phyloP scores from a whole-genome alignment of 2,329 filamentous ascomycete genomes.

The Botrytis cinerea region DNA sequence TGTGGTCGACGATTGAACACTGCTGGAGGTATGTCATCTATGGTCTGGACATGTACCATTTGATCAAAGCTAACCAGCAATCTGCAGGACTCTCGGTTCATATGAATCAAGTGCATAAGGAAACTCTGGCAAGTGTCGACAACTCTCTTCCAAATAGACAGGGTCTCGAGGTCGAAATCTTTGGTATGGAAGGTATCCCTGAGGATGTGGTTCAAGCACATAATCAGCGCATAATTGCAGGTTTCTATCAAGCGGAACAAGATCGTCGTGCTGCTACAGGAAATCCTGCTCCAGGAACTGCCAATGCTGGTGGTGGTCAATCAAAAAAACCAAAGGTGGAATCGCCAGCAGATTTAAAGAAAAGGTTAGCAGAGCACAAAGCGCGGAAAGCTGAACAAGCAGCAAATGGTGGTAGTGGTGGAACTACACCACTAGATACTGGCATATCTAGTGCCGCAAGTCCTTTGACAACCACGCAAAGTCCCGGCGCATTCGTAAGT shows the following conservation, averaged over 20 bases:
- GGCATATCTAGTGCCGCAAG: slow-evolving; percentile 43
- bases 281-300: slow-evolving; percentile 70
- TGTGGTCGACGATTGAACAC: slow-evolving; percentile 89
- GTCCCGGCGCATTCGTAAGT: slow-evolving; percentile 61
- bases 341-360: slow-evolving; percentile 74
- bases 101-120: slow-evolving; percentile 98
- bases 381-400: slow-evolving; percentile 65
- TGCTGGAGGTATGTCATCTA: slow-evolving; percentile 72
- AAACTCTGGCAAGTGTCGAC: slow-evolving; percentile 81
- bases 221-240: slow-evolving; percentile 80
- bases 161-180: slow-evolving; percentile 90
- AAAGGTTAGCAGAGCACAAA: slow-evolving; percentile 75
- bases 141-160: slow-evolving; percentile 88
- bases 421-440: slow-evolving; percentile 51
- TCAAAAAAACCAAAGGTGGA: slow-evolving; percentile 75
- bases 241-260: slow-evolving; percentile 82
- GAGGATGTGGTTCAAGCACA: slow-evolving; percentile 81
- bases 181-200: slow-evolving; percentile 96
- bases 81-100: slow-evolving; percentile 83
- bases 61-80: slow-evolving; percentile 20
- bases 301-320: slow-evolving; percentile 58
- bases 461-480: slow-evolving; percentile 52
- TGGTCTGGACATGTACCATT: background rate
- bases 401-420: slow-evolving; percentile 56
- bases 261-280: slow-evolving; percentile 81